Evolutionary conservation across 2,329 filamentous ascomycete species (phyloP).

Genomic region (Westerdykella sp.): DNA sequence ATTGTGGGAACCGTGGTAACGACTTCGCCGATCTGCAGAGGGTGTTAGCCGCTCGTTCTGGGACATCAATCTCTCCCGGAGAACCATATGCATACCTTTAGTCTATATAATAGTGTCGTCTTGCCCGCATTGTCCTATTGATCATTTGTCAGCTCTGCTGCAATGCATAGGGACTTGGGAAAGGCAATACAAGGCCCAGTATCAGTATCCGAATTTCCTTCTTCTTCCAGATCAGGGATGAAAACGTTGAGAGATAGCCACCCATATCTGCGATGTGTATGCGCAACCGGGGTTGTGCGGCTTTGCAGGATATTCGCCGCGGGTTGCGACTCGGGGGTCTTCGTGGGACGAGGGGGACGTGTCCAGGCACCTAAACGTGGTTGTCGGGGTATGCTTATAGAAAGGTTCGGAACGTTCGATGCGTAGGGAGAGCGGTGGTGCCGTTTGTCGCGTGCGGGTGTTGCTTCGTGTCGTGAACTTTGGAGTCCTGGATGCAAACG

Average conservation of each 20-base stretch:
- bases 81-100: slow-evolving; percentile 61
- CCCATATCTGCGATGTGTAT: slow-evolving; percentile 16
- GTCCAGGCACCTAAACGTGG: no score
- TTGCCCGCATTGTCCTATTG: slow-evolving; percentile 93
- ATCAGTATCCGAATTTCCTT: slow-evolving; percentile 98
- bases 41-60: background rate
- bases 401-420: no score
- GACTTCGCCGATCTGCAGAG: slow-evolving; percentile 81
- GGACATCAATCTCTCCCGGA: background rate
- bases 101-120: slow-evolving; percentile 89
- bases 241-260: slow-evolving; percentile 27
- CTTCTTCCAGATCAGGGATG: slow-evolving; percentile 61
- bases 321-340: no score
- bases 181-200: slow-evolving; percentile 69
- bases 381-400: no score
- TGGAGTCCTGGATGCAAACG: no score
- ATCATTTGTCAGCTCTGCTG: slow-evolving; percentile 3
- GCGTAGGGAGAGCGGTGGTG: no score
- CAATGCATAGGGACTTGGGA: background rate
- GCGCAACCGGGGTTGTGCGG: no score
- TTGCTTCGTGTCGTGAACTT: no score
- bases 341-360: no score
- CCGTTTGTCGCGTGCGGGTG: no score
- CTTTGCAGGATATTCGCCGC: no score
- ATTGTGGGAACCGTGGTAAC: slow-evolving; percentile 99